Base-by-base conservation (phyloP, 2,329 filamentous ascomycete genomes). In the Penicillium concentricum region DNA sequence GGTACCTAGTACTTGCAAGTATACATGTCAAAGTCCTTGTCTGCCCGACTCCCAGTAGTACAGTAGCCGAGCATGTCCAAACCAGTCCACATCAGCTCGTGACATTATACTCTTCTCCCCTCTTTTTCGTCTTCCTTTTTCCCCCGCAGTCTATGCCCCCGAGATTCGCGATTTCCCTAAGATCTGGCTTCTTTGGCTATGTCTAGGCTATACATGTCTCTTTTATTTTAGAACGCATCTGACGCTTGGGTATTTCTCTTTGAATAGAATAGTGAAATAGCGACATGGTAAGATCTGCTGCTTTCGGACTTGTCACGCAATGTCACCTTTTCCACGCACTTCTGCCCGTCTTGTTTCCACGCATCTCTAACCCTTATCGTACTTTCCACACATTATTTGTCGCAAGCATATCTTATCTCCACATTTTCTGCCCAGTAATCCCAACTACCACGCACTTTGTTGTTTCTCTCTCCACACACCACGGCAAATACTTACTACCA, bases 221-320 rank as follows among this genome's bases (percentile, higher is more conserved):
- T 42, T 42, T 28, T 5, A 34, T 30, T 18, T 16, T 49, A 41
- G 35, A 50, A 12, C 15, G 4, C 4, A 13, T 10, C 6, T 22
- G n/a, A 16, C 35, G n/a, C 16, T n/a, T 48, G 26, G 5, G 16
- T 26, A 51, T 26, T 34, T 20, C 16, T 43, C 15, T 35, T 34
- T 34, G 20, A n/a, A 18, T 15, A 44, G 12, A 24, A 42, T 42
- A 41, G 47, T 42, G 37, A 42, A 32, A n/a, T 43, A 4, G 26
- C 9, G 38, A 51, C 20, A 28, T 39, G 48, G 39, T 47, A 46
- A 47, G 50, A 22, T 28, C 15, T 50, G 62, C 62, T 61, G 58
- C 46, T 61, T 64, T 34, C 62, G 58, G 63, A 58, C 57, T 58
- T 45, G 44, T 63, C 63, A 65, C 55, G 59, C 61, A 64, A 61